Evolutionary conservation across 116 monocot genomes (phyloP).

Genomic region (Iris pallida): DNA sequence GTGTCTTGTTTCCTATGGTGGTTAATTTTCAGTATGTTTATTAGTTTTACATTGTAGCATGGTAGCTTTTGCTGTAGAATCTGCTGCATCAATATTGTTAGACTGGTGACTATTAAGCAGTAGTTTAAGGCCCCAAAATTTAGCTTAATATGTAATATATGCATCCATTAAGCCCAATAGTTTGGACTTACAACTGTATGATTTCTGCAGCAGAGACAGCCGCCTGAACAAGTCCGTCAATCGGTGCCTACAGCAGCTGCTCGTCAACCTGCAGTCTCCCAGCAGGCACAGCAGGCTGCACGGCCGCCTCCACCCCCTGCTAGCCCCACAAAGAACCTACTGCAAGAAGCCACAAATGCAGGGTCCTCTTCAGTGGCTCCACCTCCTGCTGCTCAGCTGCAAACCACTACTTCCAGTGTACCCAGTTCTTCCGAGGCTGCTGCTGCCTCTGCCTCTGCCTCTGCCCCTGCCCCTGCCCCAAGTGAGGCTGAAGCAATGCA

Average conservation of each 20-base stretch:
- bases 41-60: too few relatives aligned
- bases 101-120: too few relatives aligned
- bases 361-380: neutral
- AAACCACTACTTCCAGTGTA: neutral
- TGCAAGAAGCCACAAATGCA: conserved; percentile 16
- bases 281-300: conserved; percentile 10
- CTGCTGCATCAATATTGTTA: too few relatives aligned
- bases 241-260: neutral
- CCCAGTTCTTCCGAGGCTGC: conserved; percentile 3
- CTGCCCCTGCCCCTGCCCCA: neutral
- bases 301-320: conserved; percentile 15
- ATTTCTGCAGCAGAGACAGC: conserved; percentile 8
- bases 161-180: too few relatives aligned
- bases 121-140: too few relatives aligned
- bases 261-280: conserved; percentile 16
- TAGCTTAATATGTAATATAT: too few relatives aligned
- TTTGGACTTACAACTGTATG: neutral
- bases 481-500: conserved; percentile 18
- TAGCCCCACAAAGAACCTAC: conserved; percentile 20
- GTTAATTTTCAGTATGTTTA: too few relatives aligned
- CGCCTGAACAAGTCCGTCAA: conserved; percentile 6
- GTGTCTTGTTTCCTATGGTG: too few relatives aligned
- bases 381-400: conserved; percentile 11
- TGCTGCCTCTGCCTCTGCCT: neutral
- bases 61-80: too few relatives aligned